Evolutionary conservation across 1,284 basidiomycete species (phyloP).

Genomic region (Meira nashicola): DNA sequence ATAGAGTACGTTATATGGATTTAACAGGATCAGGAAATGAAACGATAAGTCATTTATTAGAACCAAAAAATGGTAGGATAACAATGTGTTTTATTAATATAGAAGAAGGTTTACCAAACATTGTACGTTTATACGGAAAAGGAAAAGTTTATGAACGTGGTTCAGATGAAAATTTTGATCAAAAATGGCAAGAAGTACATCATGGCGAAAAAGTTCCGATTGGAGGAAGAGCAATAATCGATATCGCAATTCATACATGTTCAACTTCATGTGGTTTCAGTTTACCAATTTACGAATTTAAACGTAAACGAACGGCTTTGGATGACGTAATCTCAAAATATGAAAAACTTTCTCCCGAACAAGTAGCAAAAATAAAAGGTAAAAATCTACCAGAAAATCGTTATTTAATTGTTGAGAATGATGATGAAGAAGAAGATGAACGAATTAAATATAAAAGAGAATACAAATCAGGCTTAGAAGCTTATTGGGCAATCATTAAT

Average conservation of each 20-base stretch:
- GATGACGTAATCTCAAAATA: neutral
- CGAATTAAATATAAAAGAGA: neutral
- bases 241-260: constrained; percentile 11
- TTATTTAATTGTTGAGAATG: neutral
- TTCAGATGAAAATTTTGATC: neutral
- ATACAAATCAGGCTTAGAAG: neutral
- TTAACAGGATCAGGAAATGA: constrained; percentile 16
- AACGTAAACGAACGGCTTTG: constrained; percentile 4
- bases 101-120: constrained; percentile 15
- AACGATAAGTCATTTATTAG: constrained; percentile 12
- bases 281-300: constrained; percentile 10
- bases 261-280: constrained; percentile 13
- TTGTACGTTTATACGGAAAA: constrained; percentile 16
- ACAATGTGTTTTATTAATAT: constrained; percentile 13
- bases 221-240: constrained; percentile 13
- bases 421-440: neutral
- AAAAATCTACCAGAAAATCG: neutral
- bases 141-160: constrained; percentile 8
- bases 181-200: constrained; percentile 2
- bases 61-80: constrained; percentile 16
- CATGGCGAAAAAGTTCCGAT: neutral
- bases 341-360: neutral
- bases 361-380: neutral
- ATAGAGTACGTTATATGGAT: constrained; percentile 14
- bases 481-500: constrained; percentile 9